These are phyloP conservation scores for Oryza glumipatula DNA, from an alignment of 176 grass and related monocot species.

Conservation along the genomic window DNA sequence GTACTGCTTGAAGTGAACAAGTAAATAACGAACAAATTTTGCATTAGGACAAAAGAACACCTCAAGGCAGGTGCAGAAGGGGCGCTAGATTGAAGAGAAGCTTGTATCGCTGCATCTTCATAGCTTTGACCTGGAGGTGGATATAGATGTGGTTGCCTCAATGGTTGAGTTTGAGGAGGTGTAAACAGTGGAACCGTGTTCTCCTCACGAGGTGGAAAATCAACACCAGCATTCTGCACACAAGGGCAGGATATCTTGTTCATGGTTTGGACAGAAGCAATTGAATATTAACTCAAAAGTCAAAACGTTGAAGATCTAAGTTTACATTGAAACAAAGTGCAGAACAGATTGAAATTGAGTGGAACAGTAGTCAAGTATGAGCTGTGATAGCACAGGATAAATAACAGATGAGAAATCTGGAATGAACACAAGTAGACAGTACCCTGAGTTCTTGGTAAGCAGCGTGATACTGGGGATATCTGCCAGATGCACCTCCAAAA, in stretches of 20 bases:
- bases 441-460: conserved; percentile 97
- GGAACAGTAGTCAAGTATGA: conserved; percentile 2
- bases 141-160: conserved; percentile 66
- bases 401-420: background rate
- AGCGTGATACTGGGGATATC: conserved; percentile 81
- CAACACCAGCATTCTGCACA: conserved; percentile 82
- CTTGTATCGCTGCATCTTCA: conserved; percentile 77
- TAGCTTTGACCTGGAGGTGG: conserved; percentile 57
- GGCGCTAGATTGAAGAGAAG: conserved; percentile 80
- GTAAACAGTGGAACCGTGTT: conserved; percentile 80
- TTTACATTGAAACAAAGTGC: background rate
- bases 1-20: conserved; percentile 32
- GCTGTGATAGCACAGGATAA: conserved; percentile 12
- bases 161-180: conserved; percentile 84
- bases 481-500: conserved; percentile 91
- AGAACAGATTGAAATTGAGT: background rate
- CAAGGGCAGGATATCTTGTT: conserved; percentile 22
- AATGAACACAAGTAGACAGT: conserved; percentile 32
- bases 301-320: conserved; percentile 6
- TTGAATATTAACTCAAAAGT: conserved; percentile 18
- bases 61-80: conserved; percentile 58
- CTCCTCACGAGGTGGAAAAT: conserved; percentile 90
- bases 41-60: conserved; percentile 44
- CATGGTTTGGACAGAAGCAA: conserved; percentile 18
- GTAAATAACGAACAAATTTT: conserved; percentile 25